Percentiles rank a stretch among this genome's conserved stretches.
Conservation (phyloP, 768 basidiomycete species). For the Leccinum pellstonianum region DNA sequence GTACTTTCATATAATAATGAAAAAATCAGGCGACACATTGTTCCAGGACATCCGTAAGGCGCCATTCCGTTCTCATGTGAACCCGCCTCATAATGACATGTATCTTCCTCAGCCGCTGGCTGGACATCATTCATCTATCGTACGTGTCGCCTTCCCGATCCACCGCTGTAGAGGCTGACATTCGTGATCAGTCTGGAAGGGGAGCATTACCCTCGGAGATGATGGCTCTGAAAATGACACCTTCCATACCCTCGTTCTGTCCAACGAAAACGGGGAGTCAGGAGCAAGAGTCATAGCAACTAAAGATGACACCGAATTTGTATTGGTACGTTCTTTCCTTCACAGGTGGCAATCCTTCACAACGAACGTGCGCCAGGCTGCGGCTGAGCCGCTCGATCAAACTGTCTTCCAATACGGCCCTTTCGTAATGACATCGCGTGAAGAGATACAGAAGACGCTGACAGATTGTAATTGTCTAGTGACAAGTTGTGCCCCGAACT, state of each 20-base stretch:
- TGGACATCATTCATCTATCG: slow-evolving; percentile 92
- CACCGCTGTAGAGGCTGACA: not conserved
- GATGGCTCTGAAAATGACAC: slow-evolving; percentile 45
- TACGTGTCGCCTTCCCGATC: slow-evolving; percentile 35
- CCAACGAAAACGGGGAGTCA: slow-evolving; percentile 52
- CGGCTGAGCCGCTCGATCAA: slow-evolving; percentile 89
- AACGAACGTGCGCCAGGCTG: slow-evolving; percentile 44
- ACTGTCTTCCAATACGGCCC: slow-evolving; percentile 85
- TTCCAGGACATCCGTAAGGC: slow-evolving; percentile 82
- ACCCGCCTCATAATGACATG: not conserved
- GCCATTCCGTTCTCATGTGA: not conserved
- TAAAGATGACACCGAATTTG: slow-evolving; percentile 66
- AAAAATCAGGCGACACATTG: slow-evolving; percentile 52
- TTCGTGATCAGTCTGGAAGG: slow-evolving; percentile 38
- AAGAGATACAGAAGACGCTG: slow-evolving; percentile 82
- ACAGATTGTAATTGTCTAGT: slow-evolving; percentile 61
- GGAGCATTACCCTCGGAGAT: slow-evolving; percentile 60
- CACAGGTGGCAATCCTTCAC: not conserved
- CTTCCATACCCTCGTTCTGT: slow-evolving; percentile 85
- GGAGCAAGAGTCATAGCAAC: slow-evolving; percentile 66
- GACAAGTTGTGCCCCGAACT: not conserved
- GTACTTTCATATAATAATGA: slow-evolving; percentile 81
- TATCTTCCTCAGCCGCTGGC: slow-evolving; percentile 50
- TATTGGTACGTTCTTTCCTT: slow-evolving; percentile 51
- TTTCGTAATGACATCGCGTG: slow-evolving; percentile 79